Base-by-base conservation (phyloP, 2,329 filamentous ascomycete species). In the Zymoseptoria passerinii region DNA sequence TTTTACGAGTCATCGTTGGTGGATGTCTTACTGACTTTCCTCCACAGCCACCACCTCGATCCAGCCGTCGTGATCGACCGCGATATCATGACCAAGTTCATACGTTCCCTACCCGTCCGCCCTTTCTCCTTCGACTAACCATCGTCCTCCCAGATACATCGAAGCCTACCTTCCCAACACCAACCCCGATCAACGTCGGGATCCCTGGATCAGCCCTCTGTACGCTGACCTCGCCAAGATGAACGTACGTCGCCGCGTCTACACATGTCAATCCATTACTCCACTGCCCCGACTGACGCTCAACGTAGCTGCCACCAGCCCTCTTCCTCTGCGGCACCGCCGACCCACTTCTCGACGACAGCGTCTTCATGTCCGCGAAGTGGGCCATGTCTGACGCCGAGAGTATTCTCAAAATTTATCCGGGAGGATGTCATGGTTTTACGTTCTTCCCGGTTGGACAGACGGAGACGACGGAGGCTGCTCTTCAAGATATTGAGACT, bases 321-420 rank as follows among this genome's bases (percentile, higher is more conserved):
- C 64, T 84, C 19, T 84, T 83, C 62, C 74, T 77, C 0, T 80
- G 77, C 58, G 81, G 81, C 0, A 83, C 80, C 4, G 75, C 79
- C 58, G 82, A 84, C 68, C 74, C 75, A 5, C 62, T 84, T 59
- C 64, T 84, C 0, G 78, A 81, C 63, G 79, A 81, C 62, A 80
- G 74, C 16, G 67, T 81, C 20, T 67, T 80, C 52, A 83, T 84
- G 81, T 73, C 74, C 3, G 70, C 74, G 1, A 82, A 81, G 70
- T 84, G 81, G 81, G 66, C 69, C 64, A 78, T 79, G 68, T 74
- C 71, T 61, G 80, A 80, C 2, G 76, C 74, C 4, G 78, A 81
- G 67, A 73, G 75, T 0, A 70, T 81, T 2, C 70, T 82, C 2
- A 83, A 79, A 70, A 50, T 60, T 4, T 65, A 65, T 49, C 59